Evolutionary conservation across 2,329 filamentous ascomycete species (phyloP).

Genomic region (Cladophialophora bantiana): DNA sequence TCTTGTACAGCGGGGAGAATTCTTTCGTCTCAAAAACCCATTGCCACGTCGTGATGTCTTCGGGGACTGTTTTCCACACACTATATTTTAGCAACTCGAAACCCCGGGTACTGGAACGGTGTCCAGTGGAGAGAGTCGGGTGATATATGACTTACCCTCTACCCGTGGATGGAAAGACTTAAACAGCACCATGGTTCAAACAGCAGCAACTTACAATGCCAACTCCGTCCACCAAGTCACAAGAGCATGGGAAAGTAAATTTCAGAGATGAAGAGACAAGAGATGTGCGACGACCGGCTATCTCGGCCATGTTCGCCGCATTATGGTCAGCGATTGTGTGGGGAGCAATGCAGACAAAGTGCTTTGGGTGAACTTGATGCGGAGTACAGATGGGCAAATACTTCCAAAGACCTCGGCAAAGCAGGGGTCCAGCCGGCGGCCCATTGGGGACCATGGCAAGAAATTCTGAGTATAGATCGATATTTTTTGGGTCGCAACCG

Average conservation of each 20-base stretch:
- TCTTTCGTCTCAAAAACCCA: conserved; percentile 64
- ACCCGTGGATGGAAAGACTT: conserved; percentile 38
- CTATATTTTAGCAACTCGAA: background rate
- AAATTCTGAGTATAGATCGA: background rate
- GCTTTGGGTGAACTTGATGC: background rate
- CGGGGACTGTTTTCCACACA: conserved; percentile 54
- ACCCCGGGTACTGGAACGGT: background rate
- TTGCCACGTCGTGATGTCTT: conserved; percentile 64
- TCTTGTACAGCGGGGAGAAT: conserved; percentile 57
- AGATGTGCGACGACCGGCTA: conserved; percentile 7
- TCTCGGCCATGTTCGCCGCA: conserved; percentile 11
- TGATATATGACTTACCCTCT: conserved; percentile 29
- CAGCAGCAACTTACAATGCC: background rate
- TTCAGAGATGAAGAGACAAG: conserved; percentile 1
- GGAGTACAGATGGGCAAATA: conserved; percentile 4
- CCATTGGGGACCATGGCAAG: background rate
- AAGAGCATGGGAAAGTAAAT: background rate
- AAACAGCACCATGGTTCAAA: conserved; percentile 35
- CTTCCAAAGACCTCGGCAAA: background rate
- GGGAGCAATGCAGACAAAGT: background rate
- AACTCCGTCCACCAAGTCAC: background rate
- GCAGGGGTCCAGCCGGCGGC: background rate
- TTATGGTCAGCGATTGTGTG: background rate
- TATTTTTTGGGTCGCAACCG: background rate
- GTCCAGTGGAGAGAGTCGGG: background rate